Evolutionary conservation across 441 rosid species (phyloP).

Genomic region (Capsella rubella): DNA sequence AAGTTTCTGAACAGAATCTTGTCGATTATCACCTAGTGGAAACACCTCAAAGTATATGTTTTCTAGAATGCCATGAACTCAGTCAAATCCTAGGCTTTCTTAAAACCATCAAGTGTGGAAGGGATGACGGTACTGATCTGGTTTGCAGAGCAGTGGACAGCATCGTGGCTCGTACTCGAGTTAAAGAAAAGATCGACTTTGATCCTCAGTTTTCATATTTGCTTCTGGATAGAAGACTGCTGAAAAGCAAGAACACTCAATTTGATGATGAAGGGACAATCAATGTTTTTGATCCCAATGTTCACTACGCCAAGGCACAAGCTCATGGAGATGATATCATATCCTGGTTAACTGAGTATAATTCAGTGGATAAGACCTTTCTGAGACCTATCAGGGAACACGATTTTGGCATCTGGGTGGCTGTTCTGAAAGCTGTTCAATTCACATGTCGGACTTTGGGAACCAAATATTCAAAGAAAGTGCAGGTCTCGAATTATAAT

Average conservation of each 20-base stretch:
- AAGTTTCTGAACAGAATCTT: background rate
- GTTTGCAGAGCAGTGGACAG: constrained; percentile 12
- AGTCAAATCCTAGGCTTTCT: constrained; percentile 1
- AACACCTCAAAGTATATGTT: constrained; percentile 30
- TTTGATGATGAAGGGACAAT: background rate
- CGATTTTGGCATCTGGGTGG: constrained; percentile 28
- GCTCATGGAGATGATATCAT: constrained; percentile 18
- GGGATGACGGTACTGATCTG: background rate
- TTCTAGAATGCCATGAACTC: constrained; percentile 9
- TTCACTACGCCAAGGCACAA: background rate
- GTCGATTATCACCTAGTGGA: background rate
- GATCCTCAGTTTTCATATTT: background rate
- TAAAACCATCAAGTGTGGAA: background rate
- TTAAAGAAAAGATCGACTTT: constrained; percentile 16
- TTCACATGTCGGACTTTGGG: constrained; percentile 23
- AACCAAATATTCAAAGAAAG: constrained; percentile 26
- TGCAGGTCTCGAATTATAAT: background rate
- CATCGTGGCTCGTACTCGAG: background rate
- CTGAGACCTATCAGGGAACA: constrained; percentile 38
- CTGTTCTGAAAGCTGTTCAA: constrained; percentile 36
- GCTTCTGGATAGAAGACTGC: background rate
- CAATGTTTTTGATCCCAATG: background rate
- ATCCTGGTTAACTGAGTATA: constrained; percentile 13
- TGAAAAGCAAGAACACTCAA: background rate
- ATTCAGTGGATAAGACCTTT: constrained; percentile 1